Conservation (phyloP, 1,139 yeast genomes). For the Pichia sp. region DNA sequence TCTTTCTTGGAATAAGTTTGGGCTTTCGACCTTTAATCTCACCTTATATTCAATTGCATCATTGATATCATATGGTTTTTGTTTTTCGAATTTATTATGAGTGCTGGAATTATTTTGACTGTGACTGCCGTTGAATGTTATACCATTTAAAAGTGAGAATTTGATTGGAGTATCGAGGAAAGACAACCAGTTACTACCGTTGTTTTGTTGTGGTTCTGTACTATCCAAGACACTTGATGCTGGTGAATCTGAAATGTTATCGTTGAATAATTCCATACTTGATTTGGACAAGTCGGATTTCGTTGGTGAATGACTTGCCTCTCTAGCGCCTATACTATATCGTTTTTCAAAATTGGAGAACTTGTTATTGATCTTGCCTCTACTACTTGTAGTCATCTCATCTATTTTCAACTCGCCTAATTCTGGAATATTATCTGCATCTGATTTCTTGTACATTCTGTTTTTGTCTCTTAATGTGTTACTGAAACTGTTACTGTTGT, state of each 20-base stretch:
- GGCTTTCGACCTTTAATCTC: slow-evolving; percentile 18
- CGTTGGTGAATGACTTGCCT: slow-evolving; percentile 4
- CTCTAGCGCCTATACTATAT: not conserved
- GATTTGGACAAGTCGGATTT: not conserved
- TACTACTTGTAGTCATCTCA: not conserved
- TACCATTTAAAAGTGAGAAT: slow-evolving; percentile 10
- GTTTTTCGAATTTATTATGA: not conserved
- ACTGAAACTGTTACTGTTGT: slow-evolving; percentile 1
- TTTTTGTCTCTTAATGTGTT: slow-evolving; percentile 7
- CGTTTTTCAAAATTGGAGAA: not conserved
- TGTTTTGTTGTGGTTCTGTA: not conserved
- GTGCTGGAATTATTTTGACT: not conserved
- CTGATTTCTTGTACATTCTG: not conserved
- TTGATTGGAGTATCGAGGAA: slow-evolving; percentile 12
- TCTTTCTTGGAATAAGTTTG: slow-evolving; percentile 19
- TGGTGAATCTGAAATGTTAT: not conserved
- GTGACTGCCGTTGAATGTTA: slow-evolving; percentile 2
- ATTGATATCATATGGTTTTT: not conserved
- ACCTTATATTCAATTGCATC: slow-evolving; percentile 6
- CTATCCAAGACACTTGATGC: not conserved
- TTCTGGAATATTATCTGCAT: slow-evolving; percentile 11
- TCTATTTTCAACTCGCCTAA: slow-evolving; percentile 10
- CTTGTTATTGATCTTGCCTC: not conserved
- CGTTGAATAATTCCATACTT: not conserved
- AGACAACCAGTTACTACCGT: slow-evolving; percentile 5